Evolutionary conservation across 768 basidiomycete species (phyloP).

Genomic region (Xanthoconium stramineum): DNA sequence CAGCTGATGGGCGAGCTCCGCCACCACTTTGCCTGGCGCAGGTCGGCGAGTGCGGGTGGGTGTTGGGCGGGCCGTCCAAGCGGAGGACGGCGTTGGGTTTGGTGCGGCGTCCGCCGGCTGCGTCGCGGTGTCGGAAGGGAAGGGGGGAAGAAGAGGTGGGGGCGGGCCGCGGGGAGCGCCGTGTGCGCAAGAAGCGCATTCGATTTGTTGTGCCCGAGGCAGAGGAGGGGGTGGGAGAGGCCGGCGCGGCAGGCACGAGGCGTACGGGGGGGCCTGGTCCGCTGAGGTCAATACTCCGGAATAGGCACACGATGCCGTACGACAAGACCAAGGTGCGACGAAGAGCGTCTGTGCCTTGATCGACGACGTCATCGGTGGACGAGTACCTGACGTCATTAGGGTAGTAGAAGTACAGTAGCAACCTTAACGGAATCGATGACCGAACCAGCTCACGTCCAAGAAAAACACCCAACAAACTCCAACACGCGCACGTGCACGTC

Average conservation of each 20-base stretch:
- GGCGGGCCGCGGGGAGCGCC: not conserved
- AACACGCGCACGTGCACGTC: too few species aligned
- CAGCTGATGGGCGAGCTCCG: not conserved
- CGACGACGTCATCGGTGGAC: too few species aligned
- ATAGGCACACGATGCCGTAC: slow-evolving; percentile 9
- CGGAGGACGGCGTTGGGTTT: not conserved
- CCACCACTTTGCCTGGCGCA: not conserved
- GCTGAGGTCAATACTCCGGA: slow-evolving; percentile 16
- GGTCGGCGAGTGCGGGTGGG: not conserved
- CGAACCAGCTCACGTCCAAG: too few species aligned
- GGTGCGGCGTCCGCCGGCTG: not conserved
- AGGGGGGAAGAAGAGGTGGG: not conserved
- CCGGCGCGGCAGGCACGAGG: too few species aligned
- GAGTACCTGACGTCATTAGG: not conserved
- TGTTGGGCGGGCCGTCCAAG: not conserved
- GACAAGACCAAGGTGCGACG: not conserved
- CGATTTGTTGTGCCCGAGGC: slow-evolving; percentile 11
- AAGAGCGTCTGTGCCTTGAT: slow-evolving; percentile 9
- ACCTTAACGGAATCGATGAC: too few species aligned
- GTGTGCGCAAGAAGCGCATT: slow-evolving; percentile 3
- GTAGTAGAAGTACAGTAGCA: too few species aligned
- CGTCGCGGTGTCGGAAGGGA: not conserved
- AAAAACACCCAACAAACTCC: too few species aligned
- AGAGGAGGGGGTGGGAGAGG: not conserved
- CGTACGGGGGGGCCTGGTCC: not conserved